Percentiles rank a stretch among this genome's conserved stretches.
Evolutionary conservation across 2,329 filamentous ascomycete genomes (phyloP).

Genomic region (Ophiostoma sp.): DNA sequence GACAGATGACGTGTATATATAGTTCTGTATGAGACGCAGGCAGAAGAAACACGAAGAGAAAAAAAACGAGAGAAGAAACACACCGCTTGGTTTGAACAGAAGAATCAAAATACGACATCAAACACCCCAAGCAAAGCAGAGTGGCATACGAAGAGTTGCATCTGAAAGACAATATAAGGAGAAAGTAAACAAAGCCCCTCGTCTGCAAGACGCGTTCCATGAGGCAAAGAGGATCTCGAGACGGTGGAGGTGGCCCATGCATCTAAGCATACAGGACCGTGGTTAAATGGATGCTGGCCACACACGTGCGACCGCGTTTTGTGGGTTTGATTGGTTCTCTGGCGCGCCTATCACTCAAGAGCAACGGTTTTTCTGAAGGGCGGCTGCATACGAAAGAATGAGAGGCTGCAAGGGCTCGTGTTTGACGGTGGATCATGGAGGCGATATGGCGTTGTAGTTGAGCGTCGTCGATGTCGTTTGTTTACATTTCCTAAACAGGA

Average conservation of each 20-base stretch:
- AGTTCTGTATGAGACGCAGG: not conserved
- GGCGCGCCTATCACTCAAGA: not conserved
- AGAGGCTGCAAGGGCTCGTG: conserved; percentile 9
- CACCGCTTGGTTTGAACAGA: not conserved
- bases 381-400: conserved; percentile 1
- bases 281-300: not conserved
- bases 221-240: not conserved
- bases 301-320: conserved; percentile 7
- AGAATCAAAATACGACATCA: not conserved
- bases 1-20: no score
- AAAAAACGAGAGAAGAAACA: not conserved
- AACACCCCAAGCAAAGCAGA: not conserved
- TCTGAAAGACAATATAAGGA: not conserved
- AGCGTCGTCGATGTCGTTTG: conserved; percentile 9
- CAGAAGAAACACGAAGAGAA: not conserved
- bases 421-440: not conserved
- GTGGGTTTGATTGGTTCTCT: conserved; percentile 4
- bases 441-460: not conserved
- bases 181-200: conserved; percentile 12
- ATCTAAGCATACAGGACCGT: not conserved
- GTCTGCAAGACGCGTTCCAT: not conserved
- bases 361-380: not conserved
- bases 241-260: no score
- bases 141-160: not conserved
- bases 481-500: not conserved